These are phyloP conservation scores for Dacryopinax primogenitus DNA, from an alignment of 768 basidiomycete genomes.

Conservation along the genomic window DNA sequence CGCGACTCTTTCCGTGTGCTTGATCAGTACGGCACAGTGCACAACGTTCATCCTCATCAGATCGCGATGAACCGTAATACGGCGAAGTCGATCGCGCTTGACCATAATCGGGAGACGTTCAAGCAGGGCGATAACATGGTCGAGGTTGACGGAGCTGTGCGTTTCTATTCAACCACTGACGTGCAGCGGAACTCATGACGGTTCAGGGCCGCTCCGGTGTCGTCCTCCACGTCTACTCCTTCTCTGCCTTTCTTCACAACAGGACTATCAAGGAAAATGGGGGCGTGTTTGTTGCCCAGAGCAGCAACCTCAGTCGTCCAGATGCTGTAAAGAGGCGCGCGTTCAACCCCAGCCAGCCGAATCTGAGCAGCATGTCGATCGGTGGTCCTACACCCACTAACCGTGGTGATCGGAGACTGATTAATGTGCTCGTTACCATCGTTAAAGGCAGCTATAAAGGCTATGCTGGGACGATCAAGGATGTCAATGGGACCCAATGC, in stretches of 20 bases:
- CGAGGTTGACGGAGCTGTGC: conserved; percentile 76
- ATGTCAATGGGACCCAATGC: conserved; percentile 74
- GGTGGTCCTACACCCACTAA: not conserved
- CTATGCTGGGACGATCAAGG: conserved; percentile 83
- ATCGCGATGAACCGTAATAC: conserved; percentile 85
- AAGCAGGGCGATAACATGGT: conserved; percentile 83
- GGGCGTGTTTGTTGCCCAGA: conserved; percentile 78
- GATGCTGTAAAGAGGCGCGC: not conserved
- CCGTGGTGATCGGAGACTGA: conserved; percentile 35
- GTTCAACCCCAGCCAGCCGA: conserved; percentile 9
- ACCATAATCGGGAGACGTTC: conserved; percentile 77
- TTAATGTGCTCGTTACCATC: conserved; percentile 65
- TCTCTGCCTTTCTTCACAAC: conserved; percentile 88
- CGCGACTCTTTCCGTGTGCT: conserved; percentile 90
- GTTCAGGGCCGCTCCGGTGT: conserved; percentile 67
- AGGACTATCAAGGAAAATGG: conserved; percentile 82
- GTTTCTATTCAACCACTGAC: conserved; percentile 20
- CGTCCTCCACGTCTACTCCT: conserved; percentile 84
- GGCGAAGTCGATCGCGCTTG: conserved; percentile 70
- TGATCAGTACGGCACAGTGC: conserved; percentile 84
- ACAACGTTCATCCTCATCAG: conserved; percentile 83
- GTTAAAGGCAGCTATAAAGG: conserved; percentile 85
- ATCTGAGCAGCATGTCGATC: not conserved
- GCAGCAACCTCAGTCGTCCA: conserved; percentile 14
- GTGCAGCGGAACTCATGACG: conserved; percentile 12